phyloP scores from a whole-genome alignment of 805 yeast species.

The Barnettozyma botsteinii region DNA sequence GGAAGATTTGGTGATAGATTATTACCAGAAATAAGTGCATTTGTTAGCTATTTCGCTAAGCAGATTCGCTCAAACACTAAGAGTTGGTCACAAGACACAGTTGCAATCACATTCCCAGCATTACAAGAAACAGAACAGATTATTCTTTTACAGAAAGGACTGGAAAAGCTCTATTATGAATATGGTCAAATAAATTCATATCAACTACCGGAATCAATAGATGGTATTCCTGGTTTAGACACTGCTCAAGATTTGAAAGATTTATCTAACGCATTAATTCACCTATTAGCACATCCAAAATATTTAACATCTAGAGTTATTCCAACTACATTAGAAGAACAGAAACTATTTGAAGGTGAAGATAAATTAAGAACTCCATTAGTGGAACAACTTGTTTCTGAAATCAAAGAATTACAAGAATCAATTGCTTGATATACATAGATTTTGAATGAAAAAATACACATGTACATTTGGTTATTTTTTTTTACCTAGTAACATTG shows the following conservation, averaged over 20 bases:
- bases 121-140: constrained; percentile 67
- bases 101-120: constrained; percentile 40
- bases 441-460: too few relatives aligned
- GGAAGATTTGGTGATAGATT: constrained; percentile 58
- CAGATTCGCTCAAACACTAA: constrained; percentile 61
- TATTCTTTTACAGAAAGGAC: constrained; percentile 53
- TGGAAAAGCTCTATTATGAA: constrained; percentile 48
- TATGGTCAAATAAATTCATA: constrained; percentile 33
- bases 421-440: constrained; percentile 19
- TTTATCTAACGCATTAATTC: constrained; percentile 56
- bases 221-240: constrained; percentile 55
- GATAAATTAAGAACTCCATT: constrained; percentile 36
- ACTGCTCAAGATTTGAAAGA: constrained; percentile 51
- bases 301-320: constrained; percentile 64
- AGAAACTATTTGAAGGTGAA: constrained; percentile 46
- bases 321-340: constrained; percentile 62
- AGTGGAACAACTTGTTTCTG: constrained; percentile 41
- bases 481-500: constrained; percentile 18
- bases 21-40: constrained; percentile 58
- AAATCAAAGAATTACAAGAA: constrained; percentile 48
- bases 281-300: constrained; percentile 81
- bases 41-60: constrained; percentile 53
- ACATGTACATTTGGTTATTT: constrained; percentile 2
- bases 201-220: constrained; percentile 20
- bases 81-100: constrained; percentile 62